Conservation (phyloP, 768 basidiomycete species). For the Leccinum arenicola region DNA sequence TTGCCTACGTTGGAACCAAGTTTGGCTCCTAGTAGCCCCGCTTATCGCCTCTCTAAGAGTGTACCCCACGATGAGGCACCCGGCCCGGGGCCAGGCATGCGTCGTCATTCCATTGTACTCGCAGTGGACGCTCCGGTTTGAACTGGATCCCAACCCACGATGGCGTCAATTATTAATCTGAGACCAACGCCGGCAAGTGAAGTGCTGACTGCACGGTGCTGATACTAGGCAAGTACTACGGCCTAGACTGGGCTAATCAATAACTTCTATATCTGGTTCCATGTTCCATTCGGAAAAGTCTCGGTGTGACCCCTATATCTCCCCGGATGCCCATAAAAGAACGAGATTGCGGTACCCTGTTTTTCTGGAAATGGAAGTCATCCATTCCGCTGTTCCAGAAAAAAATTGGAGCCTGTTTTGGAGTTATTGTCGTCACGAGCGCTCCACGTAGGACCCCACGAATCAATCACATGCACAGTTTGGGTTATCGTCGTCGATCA, state of each 20-base stretch:
- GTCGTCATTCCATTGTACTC: no score
- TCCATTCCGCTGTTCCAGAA: conserved; percentile 13
- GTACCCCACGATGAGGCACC: no score
- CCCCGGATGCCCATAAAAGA: background rate
- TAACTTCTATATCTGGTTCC: background rate
- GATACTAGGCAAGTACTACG: background rate
- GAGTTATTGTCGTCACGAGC: background rate
- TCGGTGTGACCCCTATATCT: background rate
- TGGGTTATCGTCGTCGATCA: conserved; percentile 7
- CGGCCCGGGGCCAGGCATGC: no score
- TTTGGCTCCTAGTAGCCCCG: background rate
- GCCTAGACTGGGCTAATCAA: background rate
- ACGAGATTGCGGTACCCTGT: background rate
- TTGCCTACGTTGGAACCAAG: background rate
- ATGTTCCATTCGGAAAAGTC: background rate
- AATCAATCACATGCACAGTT: conserved; percentile 8
- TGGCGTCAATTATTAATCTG: background rate
- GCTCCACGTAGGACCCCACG: background rate
- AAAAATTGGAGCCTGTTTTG: background rate
- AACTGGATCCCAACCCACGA: no score
- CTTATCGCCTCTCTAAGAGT: background rate
- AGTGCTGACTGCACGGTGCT: background rate
- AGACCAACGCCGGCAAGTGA: background rate
- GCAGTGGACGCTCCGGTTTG: no score
- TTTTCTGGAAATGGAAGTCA: background rate